Percentiles rank a stretch among this genome's conserved stretches.
Evolutionary conservation across 2,329 filamentous ascomycete species (phyloP).

Genomic region (Claviceps pazoutovae): DNA sequence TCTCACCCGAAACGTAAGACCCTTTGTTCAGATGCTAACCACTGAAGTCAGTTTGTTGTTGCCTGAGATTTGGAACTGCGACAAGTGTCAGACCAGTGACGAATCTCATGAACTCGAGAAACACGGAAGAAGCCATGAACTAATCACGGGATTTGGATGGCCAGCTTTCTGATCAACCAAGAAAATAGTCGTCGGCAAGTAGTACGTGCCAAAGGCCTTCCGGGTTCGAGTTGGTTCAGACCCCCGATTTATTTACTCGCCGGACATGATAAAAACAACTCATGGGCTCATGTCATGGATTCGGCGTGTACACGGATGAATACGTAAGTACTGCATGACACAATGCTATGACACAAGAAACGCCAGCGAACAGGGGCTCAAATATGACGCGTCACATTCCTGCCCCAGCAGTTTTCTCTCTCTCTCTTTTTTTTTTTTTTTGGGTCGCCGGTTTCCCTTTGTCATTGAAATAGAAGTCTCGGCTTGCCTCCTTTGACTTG

Average conservation of each 20-base stretch:
- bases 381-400: constrained; percentile 2
- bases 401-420: background rate
- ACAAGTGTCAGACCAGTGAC: too few species aligned
- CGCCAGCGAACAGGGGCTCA: background rate
- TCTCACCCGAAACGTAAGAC: too few species aligned
- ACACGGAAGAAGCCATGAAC: too few species aligned
- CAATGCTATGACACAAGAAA: background rate
- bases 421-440: too few species aligned
- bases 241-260: background rate
- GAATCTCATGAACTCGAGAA: too few species aligned
- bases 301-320: background rate
- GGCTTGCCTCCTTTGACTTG: background rate
- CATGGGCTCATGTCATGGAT: background rate
- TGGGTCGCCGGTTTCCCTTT: background rate
- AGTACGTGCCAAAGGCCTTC: background rate
- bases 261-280: background rate
- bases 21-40: too few species aligned
- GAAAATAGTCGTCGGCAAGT: background rate
- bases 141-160: background rate
- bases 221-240: background rate
- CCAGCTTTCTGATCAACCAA: background rate
- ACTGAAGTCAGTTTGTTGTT: too few species aligned
- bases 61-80: too few species aligned
- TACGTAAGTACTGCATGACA: background rate
- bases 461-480: too few species aligned